phyloP scores from a whole-genome alignment of 768 basidiomycete species.

The Hypholoma fasciculare region DNA sequence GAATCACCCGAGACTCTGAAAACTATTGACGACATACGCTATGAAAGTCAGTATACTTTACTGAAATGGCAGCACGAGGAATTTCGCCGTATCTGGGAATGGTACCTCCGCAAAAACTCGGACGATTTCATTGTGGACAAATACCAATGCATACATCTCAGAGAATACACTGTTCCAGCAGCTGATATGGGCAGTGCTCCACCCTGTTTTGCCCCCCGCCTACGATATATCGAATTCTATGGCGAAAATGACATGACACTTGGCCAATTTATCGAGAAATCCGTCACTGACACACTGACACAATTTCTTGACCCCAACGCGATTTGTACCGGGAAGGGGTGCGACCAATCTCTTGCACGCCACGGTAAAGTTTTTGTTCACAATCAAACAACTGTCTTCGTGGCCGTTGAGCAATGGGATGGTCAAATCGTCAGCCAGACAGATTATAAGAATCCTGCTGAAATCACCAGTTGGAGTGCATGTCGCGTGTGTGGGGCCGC shows the following conservation, averaged over 20 bases:
- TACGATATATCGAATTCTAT: conserved; percentile 84
- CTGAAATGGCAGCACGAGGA: conserved; percentile 84
- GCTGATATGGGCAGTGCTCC: conserved; percentile 66
- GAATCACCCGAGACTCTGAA: conserved; percentile 50
- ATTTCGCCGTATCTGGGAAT: conserved; percentile 90
- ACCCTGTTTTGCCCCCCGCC: conserved; percentile 73
- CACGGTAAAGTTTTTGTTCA: conserved; percentile 94
- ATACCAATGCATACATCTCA: conserved; percentile 85
- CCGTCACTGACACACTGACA: conserved; percentile 64
- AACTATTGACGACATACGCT: conserved; percentile 65
- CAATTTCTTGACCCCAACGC: conserved; percentile 75
- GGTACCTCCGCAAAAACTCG: conserved; percentile 85
- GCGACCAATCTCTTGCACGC: conserved; percentile 74
- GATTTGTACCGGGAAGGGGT: conserved; percentile 81
- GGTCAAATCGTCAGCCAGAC: conserved; percentile 52
- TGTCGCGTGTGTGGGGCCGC: conserved; percentile 79
- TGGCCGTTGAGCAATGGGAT: conserved; percentile 90
- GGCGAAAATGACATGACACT: conserved; percentile 91
- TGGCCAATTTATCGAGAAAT: conserved; percentile 88
- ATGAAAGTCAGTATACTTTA: conserved; percentile 70
- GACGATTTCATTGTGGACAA: conserved; percentile 91
- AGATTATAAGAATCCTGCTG: conserved; percentile 38
- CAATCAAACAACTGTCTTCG: conserved; percentile 77
- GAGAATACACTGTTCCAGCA: conserved; percentile 78
- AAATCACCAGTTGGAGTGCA: conserved; percentile 90